Evolutionary conservation across 495 filamentous ascomycete genomes (phyloP).

Genomic region (Aspergillus panamensis): DNA sequence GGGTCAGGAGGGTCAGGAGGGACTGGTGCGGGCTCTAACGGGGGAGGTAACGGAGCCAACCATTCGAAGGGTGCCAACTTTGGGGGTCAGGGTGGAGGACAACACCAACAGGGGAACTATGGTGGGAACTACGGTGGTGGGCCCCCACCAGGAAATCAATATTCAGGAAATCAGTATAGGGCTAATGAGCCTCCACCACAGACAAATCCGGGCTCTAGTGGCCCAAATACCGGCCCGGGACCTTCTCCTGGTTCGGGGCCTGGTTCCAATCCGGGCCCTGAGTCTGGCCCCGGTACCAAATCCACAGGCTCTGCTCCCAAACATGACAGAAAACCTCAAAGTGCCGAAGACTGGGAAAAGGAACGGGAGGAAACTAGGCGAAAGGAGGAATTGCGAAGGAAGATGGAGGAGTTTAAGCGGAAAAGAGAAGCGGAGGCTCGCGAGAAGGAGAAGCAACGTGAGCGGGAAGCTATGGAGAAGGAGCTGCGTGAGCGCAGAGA

Average conservation of each 20-base stretch:
- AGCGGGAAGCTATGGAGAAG: slow-evolving; percentile 50
- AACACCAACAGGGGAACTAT: slow-evolving; percentile 22
- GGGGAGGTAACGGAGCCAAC: slow-evolving; percentile 11
- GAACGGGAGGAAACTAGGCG: slow-evolving; percentile 66
- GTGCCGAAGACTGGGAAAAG: slow-evolving; percentile 28
- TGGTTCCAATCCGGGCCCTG: neutral
- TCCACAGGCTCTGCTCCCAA: slow-evolving; percentile 15
- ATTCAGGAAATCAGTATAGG: slow-evolving; percentile 37
- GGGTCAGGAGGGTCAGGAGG: slow-evolving; percentile 31
- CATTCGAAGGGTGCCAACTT: slow-evolving; percentile 15
- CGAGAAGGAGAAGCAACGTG: slow-evolving; percentile 43
- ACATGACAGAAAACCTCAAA: slow-evolving; percentile 18
- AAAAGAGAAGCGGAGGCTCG: slow-evolving; percentile 45
- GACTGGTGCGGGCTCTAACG: slow-evolving; percentile 16
- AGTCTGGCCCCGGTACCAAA: slow-evolving; percentile 4
- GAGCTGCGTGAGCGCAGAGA: slow-evolving; percentile 48
- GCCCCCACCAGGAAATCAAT: slow-evolving; percentile 31
- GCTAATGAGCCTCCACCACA: slow-evolving; percentile 19
- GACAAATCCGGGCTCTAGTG: slow-evolving; percentile 16
- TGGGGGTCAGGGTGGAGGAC: slow-evolving; percentile 15
- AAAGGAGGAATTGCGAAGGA: slow-evolving; percentile 49
- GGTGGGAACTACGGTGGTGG: slow-evolving; percentile 30
- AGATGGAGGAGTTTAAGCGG: slow-evolving; percentile 62
- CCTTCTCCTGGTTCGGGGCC: slow-evolving; percentile 5
- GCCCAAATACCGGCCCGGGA: slow-evolving; percentile 5